Evolutionary conservation across 2,329 filamentous ascomycete genomes (phyloP).

Genomic region (Penicillium sp.): DNA sequence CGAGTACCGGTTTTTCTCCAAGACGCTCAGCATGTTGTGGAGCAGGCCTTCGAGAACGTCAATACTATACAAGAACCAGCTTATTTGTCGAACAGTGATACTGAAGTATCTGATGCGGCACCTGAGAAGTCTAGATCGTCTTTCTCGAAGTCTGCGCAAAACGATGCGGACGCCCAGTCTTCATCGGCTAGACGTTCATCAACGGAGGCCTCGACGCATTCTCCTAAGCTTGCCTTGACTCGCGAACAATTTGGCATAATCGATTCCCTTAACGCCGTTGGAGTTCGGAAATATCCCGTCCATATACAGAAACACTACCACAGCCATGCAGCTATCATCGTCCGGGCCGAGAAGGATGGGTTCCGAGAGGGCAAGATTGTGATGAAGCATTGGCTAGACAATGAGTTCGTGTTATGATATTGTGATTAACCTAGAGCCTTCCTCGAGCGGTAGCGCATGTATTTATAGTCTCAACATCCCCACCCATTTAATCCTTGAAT

Average conservation of each 20-base stretch:
- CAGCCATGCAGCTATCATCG: constrained; percentile 86
- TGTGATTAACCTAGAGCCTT: not conserved
- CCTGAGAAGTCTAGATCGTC: constrained; percentile 28
- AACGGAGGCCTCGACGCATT: constrained; percentile 18
- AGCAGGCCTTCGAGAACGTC: constrained; percentile 72
- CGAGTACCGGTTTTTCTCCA: constrained; percentile 73
- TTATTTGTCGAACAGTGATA: constrained; percentile 54
- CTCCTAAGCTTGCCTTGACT: constrained; percentile 73
- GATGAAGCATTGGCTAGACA: constrained; percentile 73
- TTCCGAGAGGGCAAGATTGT: constrained; percentile 78
- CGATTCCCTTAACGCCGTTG: constrained; percentile 64
- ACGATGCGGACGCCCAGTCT: not conserved
- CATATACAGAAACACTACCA: constrained; percentile 64
- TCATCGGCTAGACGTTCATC: not conserved
- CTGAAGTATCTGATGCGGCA: constrained; percentile 14
- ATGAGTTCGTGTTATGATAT: constrained; percentile 64
- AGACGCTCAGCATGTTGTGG: constrained; percentile 71
- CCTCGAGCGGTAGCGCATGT: constrained; percentile 1
- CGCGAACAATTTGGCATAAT: constrained; percentile 84
- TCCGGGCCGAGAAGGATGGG: constrained; percentile 62
- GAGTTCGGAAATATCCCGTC: constrained; percentile 57
- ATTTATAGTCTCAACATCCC: not conserved
- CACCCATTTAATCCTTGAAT: not conserved
- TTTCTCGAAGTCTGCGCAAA: not conserved
- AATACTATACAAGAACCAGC: constrained; percentile 67